Evolutionary conservation across 805 yeast species (phyloP).

Genomic region (Zygosaccharomyces kombuchaensis): DNA sequence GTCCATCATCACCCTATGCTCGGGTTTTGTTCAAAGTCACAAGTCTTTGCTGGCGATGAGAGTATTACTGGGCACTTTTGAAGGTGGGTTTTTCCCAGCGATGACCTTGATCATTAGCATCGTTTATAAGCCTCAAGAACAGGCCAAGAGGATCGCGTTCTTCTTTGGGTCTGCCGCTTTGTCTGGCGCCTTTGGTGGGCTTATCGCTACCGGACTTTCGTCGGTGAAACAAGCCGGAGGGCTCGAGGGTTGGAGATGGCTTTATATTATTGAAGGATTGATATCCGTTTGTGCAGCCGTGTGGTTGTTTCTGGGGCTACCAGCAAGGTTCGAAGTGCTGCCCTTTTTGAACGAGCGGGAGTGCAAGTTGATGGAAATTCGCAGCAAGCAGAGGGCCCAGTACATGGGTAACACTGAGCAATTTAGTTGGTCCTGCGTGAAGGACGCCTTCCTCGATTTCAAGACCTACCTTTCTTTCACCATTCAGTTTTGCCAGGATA

Average conservation of each 20-base stretch:
- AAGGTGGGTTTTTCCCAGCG: slow-evolving; percentile 52
- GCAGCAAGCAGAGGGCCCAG: slow-evolving; percentile 26
- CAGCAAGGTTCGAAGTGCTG: slow-evolving; percentile 33
- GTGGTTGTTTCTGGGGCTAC: slow-evolving; percentile 31
- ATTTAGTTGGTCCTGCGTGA: slow-evolving; percentile 34
- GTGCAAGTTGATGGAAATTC: slow-evolving; percentile 22
- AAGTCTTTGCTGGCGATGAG: slow-evolving; percentile 51
- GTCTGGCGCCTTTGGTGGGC: slow-evolving; percentile 51
- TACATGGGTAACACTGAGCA: slow-evolving; percentile 26
- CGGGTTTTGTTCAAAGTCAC: slow-evolving; percentile 44
- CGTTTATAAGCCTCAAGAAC: slow-evolving; percentile 47
- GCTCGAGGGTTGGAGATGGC: slow-evolving; percentile 61
- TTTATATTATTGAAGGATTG: slow-evolving; percentile 52
- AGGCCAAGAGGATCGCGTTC: slow-evolving; percentile 48
- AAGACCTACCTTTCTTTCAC: slow-evolving; percentile 35
- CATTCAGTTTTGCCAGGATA: slow-evolving; percentile 45
- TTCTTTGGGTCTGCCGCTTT: slow-evolving; percentile 51
- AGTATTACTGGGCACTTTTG: slow-evolving; percentile 57
- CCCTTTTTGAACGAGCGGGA: slow-evolving; percentile 35
- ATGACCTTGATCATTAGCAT: slow-evolving; percentile 50
- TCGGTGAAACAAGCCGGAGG: slow-evolving; percentile 45
- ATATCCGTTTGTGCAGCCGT: slow-evolving; percentile 31
- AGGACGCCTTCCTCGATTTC: slow-evolving; percentile 37
- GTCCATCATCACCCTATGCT: slow-evolving; percentile 51
- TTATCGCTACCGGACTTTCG: slow-evolving; percentile 50